These are phyloP conservation scores for Papilionanthe hybrid DNA, from an alignment of 116 monocot species.

Conservation along the genomic window DNA sequence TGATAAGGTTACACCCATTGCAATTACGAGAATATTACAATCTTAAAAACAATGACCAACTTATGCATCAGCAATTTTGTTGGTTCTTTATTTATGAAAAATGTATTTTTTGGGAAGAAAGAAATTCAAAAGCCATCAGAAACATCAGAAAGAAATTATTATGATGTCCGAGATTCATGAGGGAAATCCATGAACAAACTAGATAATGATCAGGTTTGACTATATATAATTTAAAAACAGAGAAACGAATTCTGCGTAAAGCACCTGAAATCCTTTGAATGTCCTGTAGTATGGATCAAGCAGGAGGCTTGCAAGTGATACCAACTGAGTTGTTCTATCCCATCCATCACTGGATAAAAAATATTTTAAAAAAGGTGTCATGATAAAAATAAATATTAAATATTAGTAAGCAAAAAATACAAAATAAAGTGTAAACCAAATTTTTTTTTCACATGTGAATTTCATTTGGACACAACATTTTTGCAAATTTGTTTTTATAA, in stretches of 20 bases:
- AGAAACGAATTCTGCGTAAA: not conserved
- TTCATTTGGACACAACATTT: not conserved
- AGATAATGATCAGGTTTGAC: not conserved
- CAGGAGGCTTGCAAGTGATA: conserved; percentile 78
- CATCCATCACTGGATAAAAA: conserved; percentile 77
- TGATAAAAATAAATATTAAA: not conserved
- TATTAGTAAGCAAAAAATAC: not conserved
- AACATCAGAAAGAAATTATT: not conserved
- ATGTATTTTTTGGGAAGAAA: not conserved
- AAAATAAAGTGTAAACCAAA: not conserved
- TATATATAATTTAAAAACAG: not conserved
- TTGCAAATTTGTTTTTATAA: not conserved
- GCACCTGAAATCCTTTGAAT: conserved; percentile 92
- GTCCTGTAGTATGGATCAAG: conserved; percentile 97
- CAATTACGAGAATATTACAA: not conserved
- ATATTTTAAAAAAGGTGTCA: not conserved
- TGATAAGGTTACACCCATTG: not conserved
- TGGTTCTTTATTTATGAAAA: not conserved
- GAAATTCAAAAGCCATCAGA: not conserved
- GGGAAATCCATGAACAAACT: not conserved
- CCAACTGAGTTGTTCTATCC: conserved; percentile 95
- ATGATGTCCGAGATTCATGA: not conserved
- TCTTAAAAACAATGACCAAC: not conserved
- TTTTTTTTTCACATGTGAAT: not conserved
- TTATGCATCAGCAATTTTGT: not conserved